Base-by-base conservation (phyloP, 257 asterid genomes). In the Mentha longifolia region DNA sequence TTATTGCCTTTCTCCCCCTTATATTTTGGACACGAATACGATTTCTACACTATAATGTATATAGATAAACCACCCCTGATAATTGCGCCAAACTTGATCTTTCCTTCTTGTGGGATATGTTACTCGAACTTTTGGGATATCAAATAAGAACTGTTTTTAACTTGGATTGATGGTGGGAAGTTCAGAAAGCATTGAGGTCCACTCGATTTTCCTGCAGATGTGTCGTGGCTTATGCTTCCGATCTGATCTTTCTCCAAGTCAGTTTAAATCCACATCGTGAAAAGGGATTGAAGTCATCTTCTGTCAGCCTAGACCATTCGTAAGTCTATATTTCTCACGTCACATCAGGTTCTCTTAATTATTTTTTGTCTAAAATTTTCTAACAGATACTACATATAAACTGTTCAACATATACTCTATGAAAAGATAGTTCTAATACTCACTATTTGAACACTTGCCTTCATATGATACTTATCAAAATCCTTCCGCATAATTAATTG, bases 231-330 rank as follows among this genome's bases (percentile, higher is more conserved):
- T 95, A 83, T 87, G 84, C 97, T 78, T 92, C 98, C 9, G 98
- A 95, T 82, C 92, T 95, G 39, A 73, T 89, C 25, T 91, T 95
- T 78, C 85, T 87, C 35, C 76, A 80, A 49, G 86, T 92, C 66
- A 84, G 97, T 76, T 25, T 88, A 79, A 88, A 95, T 80, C 99
- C 98, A 75, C 98, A 95, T 76, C 92, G 96, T 33, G 86, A 73
- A 63, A 88, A 73, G 86, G 91, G 83, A 73, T 76, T 89, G 73
- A 92, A 85, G 81, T 56, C 89, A 42, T 65, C 91, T 13, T 52
- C 84, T 67, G 87, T 88, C 77, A 91, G 98, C 76, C 86, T 95
- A 79, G 99, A 92, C 79, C 97, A 95, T 82, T 77, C 96, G 98
- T 95, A 74, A 89, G 98, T 73, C 70, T 55, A 12, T 25, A 25